phyloP scores from a whole-genome alignment of 2,329 filamentous ascomycete species.

The Pseudocercospora crystallina region DNA sequence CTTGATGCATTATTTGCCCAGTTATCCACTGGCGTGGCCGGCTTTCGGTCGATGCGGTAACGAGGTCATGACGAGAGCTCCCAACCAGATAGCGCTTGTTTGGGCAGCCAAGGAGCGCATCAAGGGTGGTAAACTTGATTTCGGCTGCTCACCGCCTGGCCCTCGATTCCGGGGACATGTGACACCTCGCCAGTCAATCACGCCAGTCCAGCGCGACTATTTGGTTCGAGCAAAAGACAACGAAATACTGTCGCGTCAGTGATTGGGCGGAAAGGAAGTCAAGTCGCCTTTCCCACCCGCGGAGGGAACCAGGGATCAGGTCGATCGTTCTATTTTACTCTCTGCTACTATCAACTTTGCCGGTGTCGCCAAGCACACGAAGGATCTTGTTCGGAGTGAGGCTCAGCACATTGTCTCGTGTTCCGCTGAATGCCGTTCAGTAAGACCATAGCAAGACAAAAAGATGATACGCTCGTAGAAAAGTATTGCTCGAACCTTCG shows the following conservation, averaged over 20 bases:
- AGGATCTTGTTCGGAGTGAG: conserved; percentile 1
- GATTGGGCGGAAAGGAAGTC: not conserved
- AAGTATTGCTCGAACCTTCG: too few relatives aligned
- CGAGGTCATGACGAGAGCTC: too few relatives aligned
- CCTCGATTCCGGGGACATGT: too few relatives aligned
- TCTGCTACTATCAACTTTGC: not conserved
- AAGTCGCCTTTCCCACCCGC: too few relatives aligned
- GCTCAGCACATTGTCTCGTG: not conserved
- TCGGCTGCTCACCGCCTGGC: too few relatives aligned
- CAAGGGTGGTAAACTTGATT: not conserved
- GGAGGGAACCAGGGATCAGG: conserved; percentile 4
- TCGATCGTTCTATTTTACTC: conserved; percentile 14
- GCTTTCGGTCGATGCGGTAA: too few relatives aligned
- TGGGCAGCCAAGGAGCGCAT: conserved; percentile 1
- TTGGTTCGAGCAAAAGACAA: not conserved
- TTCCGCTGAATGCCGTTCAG: not conserved
- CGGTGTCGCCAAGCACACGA: conserved; percentile 4
- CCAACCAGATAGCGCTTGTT: not conserved
- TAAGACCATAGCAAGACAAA: too few relatives aligned
- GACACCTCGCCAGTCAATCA: too few relatives aligned
- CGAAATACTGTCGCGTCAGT: not conserved
- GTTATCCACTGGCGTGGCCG: too few relatives aligned
- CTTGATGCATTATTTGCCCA: too few relatives aligned
- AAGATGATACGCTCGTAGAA: too few relatives aligned
- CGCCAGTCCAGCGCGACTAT: too few relatives aligned